These are phyloP conservation scores for Parietichytrium sp. DNA, from an alignment of 108 stramenopile genomes.

Conservation along the genomic window DNA sequence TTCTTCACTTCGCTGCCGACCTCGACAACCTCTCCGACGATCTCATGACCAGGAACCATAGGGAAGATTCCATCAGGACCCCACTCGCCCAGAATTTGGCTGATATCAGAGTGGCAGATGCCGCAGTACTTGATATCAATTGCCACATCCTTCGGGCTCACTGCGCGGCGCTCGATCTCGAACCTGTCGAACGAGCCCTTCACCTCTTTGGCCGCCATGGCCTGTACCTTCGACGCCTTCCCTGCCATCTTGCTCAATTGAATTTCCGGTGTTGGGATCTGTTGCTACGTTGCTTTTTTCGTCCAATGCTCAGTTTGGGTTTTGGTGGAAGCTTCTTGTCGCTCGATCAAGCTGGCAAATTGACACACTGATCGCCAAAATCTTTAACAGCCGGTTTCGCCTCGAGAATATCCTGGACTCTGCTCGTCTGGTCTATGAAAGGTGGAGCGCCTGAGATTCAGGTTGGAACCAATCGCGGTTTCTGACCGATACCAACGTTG, in stretches of 20 bases:
- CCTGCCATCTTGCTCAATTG: background rate
- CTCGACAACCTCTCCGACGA: conserved; percentile 54
- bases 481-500: no score
- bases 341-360: no score
- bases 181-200: background rate
- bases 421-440: no score
- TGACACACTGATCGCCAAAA: no score
- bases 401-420: no score
- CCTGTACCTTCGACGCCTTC: background rate
- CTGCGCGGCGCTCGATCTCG: conserved; percentile 35
- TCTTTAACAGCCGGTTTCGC: no score
- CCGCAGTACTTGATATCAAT: conserved; percentile 42
- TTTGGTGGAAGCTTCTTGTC: no score
- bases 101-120: conserved; percentile 63
- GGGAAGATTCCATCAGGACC: conserved; percentile 41
- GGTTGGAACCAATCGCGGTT: no score
- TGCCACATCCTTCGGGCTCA: conserved; percentile 3
- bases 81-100: conserved; percentile 51
- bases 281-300: background rate
- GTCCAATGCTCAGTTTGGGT: background rate
- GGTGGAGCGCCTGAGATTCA: no score
- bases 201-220: background rate
- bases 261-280: background rate
- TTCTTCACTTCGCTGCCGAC: conserved; percentile 63
- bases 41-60: conserved; percentile 55